Conservation (phyloP, 2,329 filamentous ascomycete species). For the Alternaria gansuensis region DNA sequence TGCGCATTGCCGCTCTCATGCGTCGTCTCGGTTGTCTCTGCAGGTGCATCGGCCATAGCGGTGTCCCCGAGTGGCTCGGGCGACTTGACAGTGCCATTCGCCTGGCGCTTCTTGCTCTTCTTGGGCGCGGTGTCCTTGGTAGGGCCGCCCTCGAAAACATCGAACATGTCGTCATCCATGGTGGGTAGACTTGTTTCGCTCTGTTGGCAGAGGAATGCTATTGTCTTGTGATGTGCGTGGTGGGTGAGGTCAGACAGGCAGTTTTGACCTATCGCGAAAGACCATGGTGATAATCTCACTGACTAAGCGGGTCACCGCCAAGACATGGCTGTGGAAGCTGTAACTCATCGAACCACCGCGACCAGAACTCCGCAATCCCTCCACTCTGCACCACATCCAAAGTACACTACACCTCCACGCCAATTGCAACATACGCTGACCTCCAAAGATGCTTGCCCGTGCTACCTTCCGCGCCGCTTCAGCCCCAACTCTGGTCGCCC, state of each 20-base stretch:
- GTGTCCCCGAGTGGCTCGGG: conserved; percentile 54
- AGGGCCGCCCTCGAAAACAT: conserved; percentile 55
- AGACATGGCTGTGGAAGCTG: conserved; percentile 12
- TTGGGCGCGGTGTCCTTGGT: conserved; percentile 41
- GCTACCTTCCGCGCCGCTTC: conserved; percentile 69
- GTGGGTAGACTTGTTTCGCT: conserved; percentile 15
- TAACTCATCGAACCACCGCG: conserved; percentile 23
- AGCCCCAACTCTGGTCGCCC: conserved; percentile 73
- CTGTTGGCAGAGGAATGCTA: not conserved
- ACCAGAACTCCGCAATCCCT: conserved; percentile 35
- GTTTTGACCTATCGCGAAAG: conserved; percentile 1
- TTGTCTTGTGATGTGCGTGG: not conserved
- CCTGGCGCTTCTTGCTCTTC: conserved; percentile 84
- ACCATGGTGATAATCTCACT: not conserved
- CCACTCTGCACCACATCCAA: conserved; percentile 41
- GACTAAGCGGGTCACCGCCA: conserved; percentile 9
- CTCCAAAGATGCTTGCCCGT: conserved; percentile 78
- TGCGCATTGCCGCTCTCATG: conserved; percentile 49
- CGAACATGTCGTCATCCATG: conserved; percentile 58
- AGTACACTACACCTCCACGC: conserved; percentile 34
- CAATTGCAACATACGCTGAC: conserved; percentile 51
- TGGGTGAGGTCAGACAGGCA: not conserved
- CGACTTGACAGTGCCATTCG: conserved; percentile 77
- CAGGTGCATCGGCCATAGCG: conserved; percentile 56
- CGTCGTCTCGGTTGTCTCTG: conserved; percentile 40